These are phyloP conservation scores for Achlya hypogyna DNA, from an alignment of 352 stramenopile genomes.

Conservation along the genomic window DNA sequence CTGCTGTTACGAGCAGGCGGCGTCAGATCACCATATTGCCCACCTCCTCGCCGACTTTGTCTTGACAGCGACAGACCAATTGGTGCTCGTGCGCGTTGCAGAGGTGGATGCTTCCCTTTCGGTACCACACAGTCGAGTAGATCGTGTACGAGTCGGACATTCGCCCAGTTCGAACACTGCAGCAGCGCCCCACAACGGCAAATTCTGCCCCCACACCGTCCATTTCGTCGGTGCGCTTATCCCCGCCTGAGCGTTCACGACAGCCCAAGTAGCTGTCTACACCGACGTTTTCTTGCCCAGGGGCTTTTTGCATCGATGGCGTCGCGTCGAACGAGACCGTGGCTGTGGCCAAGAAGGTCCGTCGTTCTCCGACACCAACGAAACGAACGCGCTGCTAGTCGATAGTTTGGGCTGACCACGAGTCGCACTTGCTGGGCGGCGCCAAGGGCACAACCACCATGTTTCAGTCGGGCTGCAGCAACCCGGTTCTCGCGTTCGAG, in stretches of 20 bases:
- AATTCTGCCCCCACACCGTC: not conserved
- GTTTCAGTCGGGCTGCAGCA: not conserved
- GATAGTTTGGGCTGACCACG: not conserved
- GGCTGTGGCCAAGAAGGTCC: not conserved
- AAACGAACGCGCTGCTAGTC: not conserved
- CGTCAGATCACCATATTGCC: not conserved
- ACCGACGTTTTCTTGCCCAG: not conserved
- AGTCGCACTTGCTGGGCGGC: not conserved
- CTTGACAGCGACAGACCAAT: not conserved
- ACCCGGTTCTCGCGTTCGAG: not conserved
- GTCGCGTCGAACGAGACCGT: no score
- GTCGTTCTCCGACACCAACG: not conserved
- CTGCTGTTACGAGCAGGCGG: not conserved
- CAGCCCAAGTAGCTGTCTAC: not conserved
- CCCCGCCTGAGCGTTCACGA: not conserved
- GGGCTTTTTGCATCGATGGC: not conserved
- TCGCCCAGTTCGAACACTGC: not conserved
- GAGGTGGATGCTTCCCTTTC: no score
- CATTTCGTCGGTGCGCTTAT: not conserved
- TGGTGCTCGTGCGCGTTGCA: conserved; percentile 10
- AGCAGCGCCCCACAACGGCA: not conserved
- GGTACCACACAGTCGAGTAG: not conserved
- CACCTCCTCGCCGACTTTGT: conserved; percentile 16
- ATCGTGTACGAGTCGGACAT: conserved; percentile 12
- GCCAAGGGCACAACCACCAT: not conserved